A percentile compares a stretch with the other conserved stretches of the same genome.
phyloP scores from a whole-genome alignment of 306 rosid genomes.

The Vigna mungo region DNA sequence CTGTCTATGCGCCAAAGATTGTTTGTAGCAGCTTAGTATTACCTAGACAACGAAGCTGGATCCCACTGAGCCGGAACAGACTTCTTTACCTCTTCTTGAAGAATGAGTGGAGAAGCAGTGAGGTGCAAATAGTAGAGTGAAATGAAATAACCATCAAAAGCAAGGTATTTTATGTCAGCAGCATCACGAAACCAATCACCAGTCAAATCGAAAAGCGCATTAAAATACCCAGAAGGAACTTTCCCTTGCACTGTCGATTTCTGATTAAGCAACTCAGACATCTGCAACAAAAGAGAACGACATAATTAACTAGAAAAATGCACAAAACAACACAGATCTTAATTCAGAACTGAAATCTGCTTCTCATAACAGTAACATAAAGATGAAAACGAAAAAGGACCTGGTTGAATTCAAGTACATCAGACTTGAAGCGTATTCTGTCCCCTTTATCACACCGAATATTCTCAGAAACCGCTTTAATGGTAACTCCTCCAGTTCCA shows the following conservation, averaged over 20 bases:
- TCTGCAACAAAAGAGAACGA: conserved; percentile 66
- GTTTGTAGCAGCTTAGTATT: background rate
- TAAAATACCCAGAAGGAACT: conserved; percentile 93
- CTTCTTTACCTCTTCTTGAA: conserved; percentile 77
- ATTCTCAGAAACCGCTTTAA: conserved; percentile 78
- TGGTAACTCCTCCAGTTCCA: conserved; percentile 58
- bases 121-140: conserved; percentile 82
- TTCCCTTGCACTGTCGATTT: conserved; percentile 84
- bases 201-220: conserved; percentile 77
- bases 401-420: conserved; percentile 90
- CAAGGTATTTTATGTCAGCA: conserved; percentile 76
- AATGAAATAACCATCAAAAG: conserved; percentile 90
- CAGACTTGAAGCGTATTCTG: conserved; percentile 89
- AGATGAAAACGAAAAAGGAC: conserved; percentile 39
- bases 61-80: conserved; percentile 96
- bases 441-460: conserved; percentile 94
- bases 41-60: conserved; percentile 92
- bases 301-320: conserved; percentile 1
- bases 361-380: background rate
- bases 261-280: conserved; percentile 94
- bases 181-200: conserved; percentile 95
- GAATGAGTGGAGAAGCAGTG: conserved; percentile 69
- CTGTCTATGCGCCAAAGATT: background rate
- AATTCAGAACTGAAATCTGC: conserved; percentile 14
- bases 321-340: conserved; percentile 35